Evolutionary conservation across 805 yeast genomes (phyloP), one percentile per base, ranked within the genome.

Genomic region (Candida piceae): DNA sequence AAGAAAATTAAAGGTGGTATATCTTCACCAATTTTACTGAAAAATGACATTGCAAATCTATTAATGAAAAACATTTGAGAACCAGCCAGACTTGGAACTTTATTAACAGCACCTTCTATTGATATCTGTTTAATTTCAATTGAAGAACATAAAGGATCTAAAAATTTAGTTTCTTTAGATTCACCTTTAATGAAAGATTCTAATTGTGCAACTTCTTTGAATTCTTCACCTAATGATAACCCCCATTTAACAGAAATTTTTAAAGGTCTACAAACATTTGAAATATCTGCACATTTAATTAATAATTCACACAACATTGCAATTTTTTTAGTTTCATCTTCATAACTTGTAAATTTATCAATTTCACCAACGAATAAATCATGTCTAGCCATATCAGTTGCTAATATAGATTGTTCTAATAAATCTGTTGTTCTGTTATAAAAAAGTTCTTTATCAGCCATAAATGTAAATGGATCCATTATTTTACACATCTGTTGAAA

Each of bases 301-400:
- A 90, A 69, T 41, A 88, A 63, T 18, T 85, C 73, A 30, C 82
- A 68, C 26, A 87, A 61, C 45, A 84, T 68, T 39, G 46, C 38
- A 11, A 55, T 40, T 20, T 49, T 36, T 23, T 49, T 41, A 50
- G 57, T 36, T 42, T 54, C 38, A 45, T 60, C 45, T 31, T 46
- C 39, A 32, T 45, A 30, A 8, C 31, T 44, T 24, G 37, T 52
- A 12, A 64, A 53, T 27, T 59, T 53, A 27, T 64, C 63, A 49
- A 88, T 66, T 48, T 72, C 66, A 24, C 67, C 64, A 40, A 83
- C 76, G 58, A 83, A 88, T 31, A 71, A 78, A 46, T 75, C 76
- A 66, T 93, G 98, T 51, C 76, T 72, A 0, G 89, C 90, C 97
- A 93, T 89, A 63, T 93, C 97, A 0, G 98, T 93, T 7, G 93